Conservation (phyloP, 441 rosid genomes). For the Adansonia grandidieri region DNA sequence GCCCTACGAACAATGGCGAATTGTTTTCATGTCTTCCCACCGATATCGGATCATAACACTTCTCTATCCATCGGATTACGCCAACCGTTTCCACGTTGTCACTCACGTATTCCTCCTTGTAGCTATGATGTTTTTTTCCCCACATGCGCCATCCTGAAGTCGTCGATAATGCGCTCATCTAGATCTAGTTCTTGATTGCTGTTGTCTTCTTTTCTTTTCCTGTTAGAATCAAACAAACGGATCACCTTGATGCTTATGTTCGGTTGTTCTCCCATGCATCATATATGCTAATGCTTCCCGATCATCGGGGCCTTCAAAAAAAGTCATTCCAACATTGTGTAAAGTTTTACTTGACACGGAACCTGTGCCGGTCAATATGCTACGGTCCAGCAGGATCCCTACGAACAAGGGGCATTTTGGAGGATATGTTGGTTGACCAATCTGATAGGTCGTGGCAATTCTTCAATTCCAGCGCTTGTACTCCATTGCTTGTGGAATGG, state of each 20-base stretch:
- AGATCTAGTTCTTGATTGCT: slow-evolving; percentile 23
- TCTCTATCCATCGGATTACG: slow-evolving; percentile 24
- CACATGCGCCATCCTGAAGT: neutral
- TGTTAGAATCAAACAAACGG: neutral
- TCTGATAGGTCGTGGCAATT: slow-evolving; percentile 30
- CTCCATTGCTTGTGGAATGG: slow-evolving; percentile 54
- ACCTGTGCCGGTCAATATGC: slow-evolving; percentile 25
- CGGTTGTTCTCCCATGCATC: slow-evolving; percentile 34
- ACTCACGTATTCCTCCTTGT: slow-evolving; percentile 33
- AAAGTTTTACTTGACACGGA: slow-evolving; percentile 2
- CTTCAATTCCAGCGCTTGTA: slow-evolving; percentile 8
- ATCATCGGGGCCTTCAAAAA: slow-evolving; percentile 50
- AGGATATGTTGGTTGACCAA: slow-evolving; percentile 41
- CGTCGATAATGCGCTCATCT: slow-evolving; percentile 18
- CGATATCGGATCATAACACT: slow-evolving; percentile 36
- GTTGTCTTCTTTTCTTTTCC: slow-evolving; percentile 22
- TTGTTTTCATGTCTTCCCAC: slow-evolving; percentile 40
- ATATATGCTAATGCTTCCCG: slow-evolving; percentile 52
- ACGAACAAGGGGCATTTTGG: slow-evolving; percentile 52
- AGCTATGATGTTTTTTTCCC: slow-evolving; percentile 10
- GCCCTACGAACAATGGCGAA: slow-evolving; percentile 32
- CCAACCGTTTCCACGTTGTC: slow-evolving; percentile 41
- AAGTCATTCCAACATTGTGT: slow-evolving; percentile 33
- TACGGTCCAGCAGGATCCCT: slow-evolving; percentile 43
- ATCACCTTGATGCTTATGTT: neutral